Evolutionary conservation across 2,329 filamentous ascomycete genomes (phyloP), one percentile per base, ranked within the genome.

Genomic region (Chaetomium strumarium): DNA sequence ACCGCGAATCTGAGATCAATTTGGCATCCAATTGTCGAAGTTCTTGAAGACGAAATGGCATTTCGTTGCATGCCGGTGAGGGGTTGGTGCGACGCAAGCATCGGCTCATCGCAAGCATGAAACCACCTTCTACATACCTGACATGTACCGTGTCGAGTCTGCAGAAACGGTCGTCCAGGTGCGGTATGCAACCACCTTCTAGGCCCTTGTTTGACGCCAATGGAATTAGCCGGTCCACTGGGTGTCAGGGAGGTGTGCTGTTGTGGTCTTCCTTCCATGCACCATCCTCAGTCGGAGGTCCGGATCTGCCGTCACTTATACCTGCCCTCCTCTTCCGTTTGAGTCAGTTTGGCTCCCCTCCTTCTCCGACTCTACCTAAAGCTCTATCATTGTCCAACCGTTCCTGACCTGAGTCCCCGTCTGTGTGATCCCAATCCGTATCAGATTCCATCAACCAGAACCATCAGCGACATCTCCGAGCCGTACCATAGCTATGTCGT

Each of bases 401-500:
- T 16, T 45, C 47, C 38, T 41, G 19, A 17, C 34, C n/a, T 44
- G 38, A 37, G 9, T n/a, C 7, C 31, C 7, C 12, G 8, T 34
- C 37, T 46, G 17, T 33, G 29, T 49, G 30, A 34, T 49, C 30
- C 10, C 33, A 31, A 29, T 24, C n/a, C 33, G n/a, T 17, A 24
- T 34, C 43, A 24, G 42, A 34, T 41, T 36, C 30, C 40, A 51
- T 48, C 49, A 38, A 38, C 19, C 14, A 7, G 29, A 38, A 30
- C 34, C 5, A 6, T 17, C 33, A 34, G 1, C 41, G 19, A 3
- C 16, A 46, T 48, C 16, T 12, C 9, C 31, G 37, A 39, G 33
- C 46, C 36, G 34, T 30, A 9, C 42, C 34, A 45, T 40, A 52
- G 41, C 46, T 46, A 79, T 79, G 59, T 62, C 61, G 72, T 76